Evolutionary conservation across 495 filamentous ascomycete genomes (phyloP).

Genomic region (Lentithecium fluviatile): DNA sequence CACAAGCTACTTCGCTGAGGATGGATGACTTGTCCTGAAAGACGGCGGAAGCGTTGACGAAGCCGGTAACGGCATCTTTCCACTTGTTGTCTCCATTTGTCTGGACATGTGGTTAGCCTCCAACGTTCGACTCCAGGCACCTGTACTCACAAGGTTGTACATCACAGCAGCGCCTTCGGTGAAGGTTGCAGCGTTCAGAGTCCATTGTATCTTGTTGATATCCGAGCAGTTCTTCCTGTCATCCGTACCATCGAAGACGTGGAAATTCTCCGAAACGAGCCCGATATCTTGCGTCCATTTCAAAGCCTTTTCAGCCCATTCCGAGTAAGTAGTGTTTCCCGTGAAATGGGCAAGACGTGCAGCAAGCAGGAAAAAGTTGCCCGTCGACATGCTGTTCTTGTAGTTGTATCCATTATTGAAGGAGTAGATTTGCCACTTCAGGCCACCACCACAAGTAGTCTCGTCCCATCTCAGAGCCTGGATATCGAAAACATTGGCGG

Average conservation of each 20-base stretch:
- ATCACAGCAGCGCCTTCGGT: constrained; percentile 14
- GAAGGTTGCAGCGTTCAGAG: not conserved
- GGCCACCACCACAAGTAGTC: constrained; percentile 64
- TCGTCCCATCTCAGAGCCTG: constrained; percentile 64
- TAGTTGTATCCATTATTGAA: constrained; percentile 78
- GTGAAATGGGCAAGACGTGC: constrained; percentile 74
- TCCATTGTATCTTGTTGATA: constrained; percentile 8
- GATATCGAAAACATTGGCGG: constrained; percentile 35
- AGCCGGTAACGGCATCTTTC: constrained; percentile 11
- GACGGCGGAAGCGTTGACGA: not conserved
- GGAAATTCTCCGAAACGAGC: constrained; percentile 40
- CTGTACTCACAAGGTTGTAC: constrained; percentile 14
- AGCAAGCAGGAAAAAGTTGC: constrained; percentile 75
- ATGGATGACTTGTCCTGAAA: constrained; percentile 4
- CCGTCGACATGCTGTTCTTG: constrained; percentile 76
- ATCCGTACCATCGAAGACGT: constrained; percentile 4
- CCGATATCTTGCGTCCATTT: constrained; percentile 66
- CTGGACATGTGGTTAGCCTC: not conserved
- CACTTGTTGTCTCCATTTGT: constrained; percentile 21
- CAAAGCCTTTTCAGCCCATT: constrained; percentile 70
- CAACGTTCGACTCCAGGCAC: not conserved
- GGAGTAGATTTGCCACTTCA: constrained; percentile 81
- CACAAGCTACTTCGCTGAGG: constrained; percentile 13
- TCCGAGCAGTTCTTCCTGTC: not conserved
- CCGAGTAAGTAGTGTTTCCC: constrained; percentile 71